A percentile compares a stretch with the other conserved stretches of the same genome.
phyloP scores from a whole-genome alignment of 1,284 basidiomycete genomes.

The Pseudozyma tsukubaensis region DNA sequence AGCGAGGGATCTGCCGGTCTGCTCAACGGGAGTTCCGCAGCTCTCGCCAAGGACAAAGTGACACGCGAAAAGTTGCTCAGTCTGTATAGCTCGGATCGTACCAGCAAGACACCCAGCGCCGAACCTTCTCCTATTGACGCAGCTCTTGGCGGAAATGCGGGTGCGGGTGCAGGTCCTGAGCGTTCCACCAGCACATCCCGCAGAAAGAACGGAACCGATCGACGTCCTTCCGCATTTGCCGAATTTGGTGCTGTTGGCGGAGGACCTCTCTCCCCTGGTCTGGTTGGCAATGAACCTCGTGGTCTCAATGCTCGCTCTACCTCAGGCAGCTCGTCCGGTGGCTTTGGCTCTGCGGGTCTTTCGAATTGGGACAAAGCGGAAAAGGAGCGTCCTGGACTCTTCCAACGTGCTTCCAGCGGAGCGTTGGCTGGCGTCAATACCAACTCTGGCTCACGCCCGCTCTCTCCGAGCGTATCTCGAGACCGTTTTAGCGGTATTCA shows the following conservation, averaged over 20 bases:
- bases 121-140: slow-evolving; percentile 36
- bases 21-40: slow-evolving; percentile 31
- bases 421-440: slow-evolving; percentile 29
- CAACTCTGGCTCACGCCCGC: slow-evolving; percentile 33
- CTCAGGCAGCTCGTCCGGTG: slow-evolving; percentile 34
- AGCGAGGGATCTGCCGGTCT: slow-evolving; percentile 28
- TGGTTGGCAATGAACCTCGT: slow-evolving; percentile 39
- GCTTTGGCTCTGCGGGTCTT: slow-evolving; percentile 28
- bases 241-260: slow-evolving; percentile 31
- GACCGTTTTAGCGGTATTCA: slow-evolving; percentile 60
- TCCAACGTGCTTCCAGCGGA: slow-evolving; percentile 52
- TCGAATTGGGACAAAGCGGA: slow-evolving; percentile 47
- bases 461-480: slow-evolving; percentile 48
- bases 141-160: slow-evolving; percentile 8
- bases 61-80: slow-evolving; percentile 55
- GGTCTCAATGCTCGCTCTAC: slow-evolving; percentile 55
- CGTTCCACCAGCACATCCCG: slow-evolving; percentile 41
- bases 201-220: slow-evolving; percentile 36
- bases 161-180: too few species aligned
- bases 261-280: slow-evolving; percentile 35
- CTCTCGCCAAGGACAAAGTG: slow-evolving; percentile 42
- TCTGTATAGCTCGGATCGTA: slow-evolving; percentile 56
- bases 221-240: slow-evolving; percentile 35
- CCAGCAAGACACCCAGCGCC: slow-evolving; percentile 25
- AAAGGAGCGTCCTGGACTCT: slow-evolving; percentile 54